Base-by-base conservation (phyloP, 116 monocot species). In the Dioscorea cayenensis region DNA sequence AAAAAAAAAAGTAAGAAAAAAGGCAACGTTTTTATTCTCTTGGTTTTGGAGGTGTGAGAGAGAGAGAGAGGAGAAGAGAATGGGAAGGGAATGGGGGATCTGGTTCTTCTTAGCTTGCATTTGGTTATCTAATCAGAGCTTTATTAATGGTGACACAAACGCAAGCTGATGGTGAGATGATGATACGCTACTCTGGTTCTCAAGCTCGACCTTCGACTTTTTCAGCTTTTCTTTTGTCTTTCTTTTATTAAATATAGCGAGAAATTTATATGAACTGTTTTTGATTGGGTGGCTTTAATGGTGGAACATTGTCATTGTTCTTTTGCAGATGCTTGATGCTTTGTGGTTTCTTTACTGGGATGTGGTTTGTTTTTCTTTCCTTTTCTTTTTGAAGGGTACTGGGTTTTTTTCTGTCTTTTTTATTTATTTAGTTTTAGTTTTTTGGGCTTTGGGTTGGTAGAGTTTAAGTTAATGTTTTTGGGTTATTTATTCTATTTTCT, bases 101-200 rank as follows among this genome's bases (percentile, higher is more conserved):
- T 70, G 72, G 73, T 3, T 81, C 49, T 25, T 88, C 35, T 66
- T 84, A n/a, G 78, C 72, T 35, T 94, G 84, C 84, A 73, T 88
- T 84, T 86, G 63, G 75, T 72, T 71, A 37, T 82, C 64, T 79
- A 71, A 43, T 73, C 67, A 38, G 25, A 77, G 68, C 73, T 79
- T 58, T 51, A 76, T 70, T 63, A 73, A 73, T 88, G 88, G 82
- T 74, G 69, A 17, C 63, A 94, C 94, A 0, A 77, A 82, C 49
- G 67, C 51, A 64, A 11, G n/a, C 37, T 55, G 94, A 94, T 71
- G 84, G 94, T 94, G 75, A 83, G 76, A 55, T 14, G n/a, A n/a
- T n/a, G 19, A 14, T 19, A 4, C 16, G 52, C 1, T 55, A 14
- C 19, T 55, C 18, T 55, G 3, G 23, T 13, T 27, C 43, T 36